Evolutionary conservation across 1,284 basidiomycete species (phyloP).

Genomic region (Leucoagaricus sp.): DNA sequence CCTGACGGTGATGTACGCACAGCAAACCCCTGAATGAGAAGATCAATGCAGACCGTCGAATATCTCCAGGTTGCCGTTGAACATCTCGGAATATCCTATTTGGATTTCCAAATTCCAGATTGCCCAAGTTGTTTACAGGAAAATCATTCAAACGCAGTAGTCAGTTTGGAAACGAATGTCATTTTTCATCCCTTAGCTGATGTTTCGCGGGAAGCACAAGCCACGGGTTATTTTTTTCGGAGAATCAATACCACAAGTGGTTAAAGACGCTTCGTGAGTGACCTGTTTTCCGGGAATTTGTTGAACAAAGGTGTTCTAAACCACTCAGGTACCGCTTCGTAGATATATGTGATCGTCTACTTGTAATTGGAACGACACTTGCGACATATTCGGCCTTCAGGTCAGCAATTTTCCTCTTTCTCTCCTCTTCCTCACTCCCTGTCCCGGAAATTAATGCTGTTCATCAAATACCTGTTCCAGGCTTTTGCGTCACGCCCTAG

Average conservation of each 20-base stretch:
- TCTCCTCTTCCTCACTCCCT: background rate
- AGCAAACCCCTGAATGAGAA: background rate
- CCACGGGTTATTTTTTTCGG: slow-evolving; percentile 90
- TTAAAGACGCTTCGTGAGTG: slow-evolving; percentile 74
- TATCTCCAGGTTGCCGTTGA: slow-evolving; percentile 71
- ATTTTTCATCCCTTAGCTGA: background rate
- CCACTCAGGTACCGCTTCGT: slow-evolving; percentile 58
- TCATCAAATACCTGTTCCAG: slow-evolving; percentile 36
- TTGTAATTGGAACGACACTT: slow-evolving; percentile 86
- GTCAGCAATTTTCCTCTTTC: slow-evolving; percentile 39
- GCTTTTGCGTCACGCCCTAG: slow-evolving; percentile 79
- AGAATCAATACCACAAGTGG: slow-evolving; percentile 69
- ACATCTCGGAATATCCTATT: slow-evolving; percentile 66
- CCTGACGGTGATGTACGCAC: slow-evolving; percentile 86
- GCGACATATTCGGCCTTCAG: slow-evolving; percentile 92
- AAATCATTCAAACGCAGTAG: slow-evolving; percentile 54
- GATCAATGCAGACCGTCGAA: background rate
- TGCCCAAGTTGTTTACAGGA: slow-evolving; percentile 67
- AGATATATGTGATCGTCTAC: slow-evolving; percentile 62
- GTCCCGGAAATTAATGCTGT: background rate
- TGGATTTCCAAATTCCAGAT: slow-evolving; percentile 76
- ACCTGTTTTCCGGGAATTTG: background rate
- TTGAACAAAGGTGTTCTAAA: background rate
- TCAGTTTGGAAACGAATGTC: slow-evolving; percentile 29
- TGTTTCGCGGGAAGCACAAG: slow-evolving; percentile 56